Evolutionary conservation across 192 early-diverging fungal genomes (phyloP), one percentile per base, ranked within the genome.

Genomic region (Pilaira anomala): DNA sequence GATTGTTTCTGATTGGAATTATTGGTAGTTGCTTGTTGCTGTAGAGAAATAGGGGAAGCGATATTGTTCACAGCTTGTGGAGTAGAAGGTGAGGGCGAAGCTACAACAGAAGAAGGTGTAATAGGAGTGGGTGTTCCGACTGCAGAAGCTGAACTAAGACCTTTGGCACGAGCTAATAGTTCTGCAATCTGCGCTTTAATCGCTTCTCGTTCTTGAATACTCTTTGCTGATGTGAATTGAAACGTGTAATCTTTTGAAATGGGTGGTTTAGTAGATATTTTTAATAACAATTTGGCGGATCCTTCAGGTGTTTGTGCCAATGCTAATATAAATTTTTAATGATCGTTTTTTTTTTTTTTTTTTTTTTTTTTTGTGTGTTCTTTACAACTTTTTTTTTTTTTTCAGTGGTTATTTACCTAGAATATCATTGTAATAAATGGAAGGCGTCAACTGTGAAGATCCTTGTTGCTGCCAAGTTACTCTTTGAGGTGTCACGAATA

Each of bases 401-500:
- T 13, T 19, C 1, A 0, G 30, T 29, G 2, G 16, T 2, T 18
- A 19, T 33, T 25, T 64, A 73, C 71, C 50, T 57, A 26, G 18
- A 50, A 73, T 73, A 28, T 62, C 56, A 59, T 51, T 60, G 60
- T 73, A 73, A 44, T 25, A 46, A 7, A 73, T 67, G 6, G 71
- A 66, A 33, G 71, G 71, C 11, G 46, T 62, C 12, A 73, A 25
- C 26, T 67, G 71, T 5, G 65, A 66, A 13, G 49, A 57, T 25
- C 64, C 64, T 18, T 67, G 58, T 41, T 67, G 63, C 46, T 73
- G 71, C 65, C 65, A 73, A 13, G 71, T 61, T 1, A 73, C 65
- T 53, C 71, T 28, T 14, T 61, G 60, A 41, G 65, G 65, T n/a
- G 71, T 73, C 8, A 67, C 71, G 57, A 73, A 73, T 54, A 73